Evolutionary conservation across 2,329 filamentous ascomycete genomes (phyloP).

Genomic region (Alternaria infectoria): DNA sequence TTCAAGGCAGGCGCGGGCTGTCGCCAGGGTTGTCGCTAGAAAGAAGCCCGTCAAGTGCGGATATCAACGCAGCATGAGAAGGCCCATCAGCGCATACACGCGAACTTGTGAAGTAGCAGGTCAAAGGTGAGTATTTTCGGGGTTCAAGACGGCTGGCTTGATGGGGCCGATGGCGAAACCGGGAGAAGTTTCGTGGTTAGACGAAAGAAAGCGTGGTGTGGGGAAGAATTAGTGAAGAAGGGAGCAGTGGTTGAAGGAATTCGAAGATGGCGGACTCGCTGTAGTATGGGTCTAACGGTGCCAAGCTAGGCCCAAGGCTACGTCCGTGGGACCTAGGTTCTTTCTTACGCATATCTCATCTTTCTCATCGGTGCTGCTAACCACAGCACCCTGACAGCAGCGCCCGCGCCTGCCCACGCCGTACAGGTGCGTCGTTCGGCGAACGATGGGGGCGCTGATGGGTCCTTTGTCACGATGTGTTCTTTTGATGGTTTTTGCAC

Average conservation of each 20-base stretch:
- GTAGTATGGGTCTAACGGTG: slow-evolving; percentile 23
- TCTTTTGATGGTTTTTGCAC: slow-evolving; percentile 13
- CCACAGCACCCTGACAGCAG: slow-evolving; percentile 12
- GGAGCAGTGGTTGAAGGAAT: slow-evolving; percentile 34
- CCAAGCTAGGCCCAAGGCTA: slow-evolving; percentile 27
- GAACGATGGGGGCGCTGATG: slow-evolving; percentile 7
- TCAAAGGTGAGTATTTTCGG: slow-evolving; percentile 19
- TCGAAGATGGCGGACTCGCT: slow-evolving; percentile 29
- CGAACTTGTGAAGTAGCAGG: slow-evolving; percentile 28
- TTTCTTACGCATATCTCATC: slow-evolving; percentile 31
- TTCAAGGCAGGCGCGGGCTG: slow-evolving; percentile 28
- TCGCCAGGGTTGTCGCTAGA: slow-evolving; percentile 35
- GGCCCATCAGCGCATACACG: slow-evolving; percentile 43
- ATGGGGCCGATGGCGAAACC: slow-evolving; percentile 28
- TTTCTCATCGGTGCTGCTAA: slow-evolving; percentile 23
- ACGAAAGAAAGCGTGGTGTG: slow-evolving; percentile 21
- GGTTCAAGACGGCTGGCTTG: slow-evolving; percentile 9
- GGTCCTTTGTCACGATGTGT: neutral
- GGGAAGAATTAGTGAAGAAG: slow-evolving; percentile 22
- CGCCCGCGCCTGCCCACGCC: slow-evolving; percentile 16
- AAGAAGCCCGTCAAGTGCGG: slow-evolving; percentile 35
- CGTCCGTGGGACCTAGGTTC: slow-evolving; percentile 30
- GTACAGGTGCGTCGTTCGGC: slow-evolving; percentile 6
- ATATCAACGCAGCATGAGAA: slow-evolving; percentile 48
- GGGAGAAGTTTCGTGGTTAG: slow-evolving; percentile 9